These are phyloP conservation scores for Teratosphaeria destructans DNA, from an alignment of 2,329 filamentous ascomycete species.

Conservation along the genomic window DNA sequence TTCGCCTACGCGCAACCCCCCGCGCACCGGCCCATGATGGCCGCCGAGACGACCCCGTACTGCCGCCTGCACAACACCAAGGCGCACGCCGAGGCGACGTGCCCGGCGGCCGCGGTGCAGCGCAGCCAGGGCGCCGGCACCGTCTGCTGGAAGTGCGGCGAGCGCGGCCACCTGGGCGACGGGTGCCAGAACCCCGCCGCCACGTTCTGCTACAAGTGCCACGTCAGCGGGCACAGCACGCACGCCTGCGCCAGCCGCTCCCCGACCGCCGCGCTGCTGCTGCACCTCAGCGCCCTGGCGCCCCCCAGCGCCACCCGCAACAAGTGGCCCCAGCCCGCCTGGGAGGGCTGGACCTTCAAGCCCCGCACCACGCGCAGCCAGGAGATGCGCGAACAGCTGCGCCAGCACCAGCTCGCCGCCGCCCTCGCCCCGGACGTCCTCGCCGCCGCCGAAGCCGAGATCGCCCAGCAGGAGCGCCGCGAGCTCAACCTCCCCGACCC, in stretches of 20 bases:
- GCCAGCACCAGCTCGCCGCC: background rate
- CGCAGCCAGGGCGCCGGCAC: background rate
- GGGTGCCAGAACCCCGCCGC: background rate
- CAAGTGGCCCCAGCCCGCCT: background rate
- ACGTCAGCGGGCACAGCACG: background rate
- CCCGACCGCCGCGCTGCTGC: background rate
- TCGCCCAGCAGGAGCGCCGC: background rate
- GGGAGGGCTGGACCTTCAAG: background rate
- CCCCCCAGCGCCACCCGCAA: background rate
- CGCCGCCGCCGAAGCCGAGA: background rate
- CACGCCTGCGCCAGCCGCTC: background rate
- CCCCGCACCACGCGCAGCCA: background rate
- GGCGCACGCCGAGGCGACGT: background rate
- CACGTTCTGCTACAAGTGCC: background rate
- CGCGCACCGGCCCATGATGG: background rate
- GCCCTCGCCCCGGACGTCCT: background rate
- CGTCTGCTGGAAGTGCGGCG: constrained; percentile 1
- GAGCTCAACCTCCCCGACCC: background rate
- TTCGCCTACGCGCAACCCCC: background rate
- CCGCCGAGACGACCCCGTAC: background rate
- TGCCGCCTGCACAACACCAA: background rate
- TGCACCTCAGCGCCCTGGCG: background rate
- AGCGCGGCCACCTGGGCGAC: constrained; percentile 1
- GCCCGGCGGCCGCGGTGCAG: background rate
- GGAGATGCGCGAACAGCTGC: background rate